These are phyloP conservation scores for Wickerhamiella kurtzmanii DNA, from an alignment of 805 yeast genomes.

Conservation along the genomic window DNA sequence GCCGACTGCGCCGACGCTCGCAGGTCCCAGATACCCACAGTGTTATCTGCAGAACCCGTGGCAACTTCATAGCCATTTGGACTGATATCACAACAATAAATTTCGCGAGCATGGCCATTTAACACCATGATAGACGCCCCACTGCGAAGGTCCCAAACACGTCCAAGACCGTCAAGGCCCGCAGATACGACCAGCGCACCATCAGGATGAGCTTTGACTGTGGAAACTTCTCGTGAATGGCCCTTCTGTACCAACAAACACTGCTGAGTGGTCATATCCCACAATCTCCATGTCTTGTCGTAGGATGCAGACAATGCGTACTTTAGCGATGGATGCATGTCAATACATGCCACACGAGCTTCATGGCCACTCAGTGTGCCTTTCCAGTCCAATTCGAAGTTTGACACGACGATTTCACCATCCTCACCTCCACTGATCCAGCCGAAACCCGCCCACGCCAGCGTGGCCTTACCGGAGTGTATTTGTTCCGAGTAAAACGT, in stretches of 20 bases:
- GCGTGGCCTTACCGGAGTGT: slow-evolving; percentile 56
- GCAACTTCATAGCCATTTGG: slow-evolving; percentile 63
- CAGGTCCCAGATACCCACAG: slow-evolving; percentile 76
- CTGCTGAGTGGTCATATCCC: slow-evolving; percentile 47
- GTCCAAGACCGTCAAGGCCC: slow-evolving; percentile 61
- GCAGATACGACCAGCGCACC: slow-evolving; percentile 67
- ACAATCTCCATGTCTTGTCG: slow-evolving; percentile 77
- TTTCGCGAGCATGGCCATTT: slow-evolving; percentile 58
- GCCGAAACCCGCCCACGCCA: slow-evolving; percentile 43
- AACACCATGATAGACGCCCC: slow-evolving; percentile 53
- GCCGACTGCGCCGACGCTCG: slow-evolving; percentile 34
- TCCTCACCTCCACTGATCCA: slow-evolving; percentile 35
- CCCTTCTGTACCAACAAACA: slow-evolving; percentile 69
- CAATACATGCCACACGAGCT: slow-evolving; percentile 44
- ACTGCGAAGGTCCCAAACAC: slow-evolving; percentile 75
- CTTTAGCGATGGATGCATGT: slow-evolving; percentile 50
- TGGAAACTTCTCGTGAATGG: slow-evolving; percentile 59
- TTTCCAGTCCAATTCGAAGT: slow-evolving; percentile 18
- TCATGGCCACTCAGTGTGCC: slow-evolving; percentile 32
- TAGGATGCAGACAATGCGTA: slow-evolving; percentile 59
- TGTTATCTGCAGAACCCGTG: slow-evolving; percentile 73
- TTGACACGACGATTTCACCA: slow-evolving; percentile 25
- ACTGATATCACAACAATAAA: slow-evolving; percentile 62
- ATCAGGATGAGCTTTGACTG: slow-evolving; percentile 44
- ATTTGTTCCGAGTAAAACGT: slow-evolving; percentile 30